A percentile compares a stretch with the other conserved stretches of the same genome.
phyloP scores from a whole-genome alignment of 768 basidiomycete species.

The Crepidotus variabilis region DNA sequence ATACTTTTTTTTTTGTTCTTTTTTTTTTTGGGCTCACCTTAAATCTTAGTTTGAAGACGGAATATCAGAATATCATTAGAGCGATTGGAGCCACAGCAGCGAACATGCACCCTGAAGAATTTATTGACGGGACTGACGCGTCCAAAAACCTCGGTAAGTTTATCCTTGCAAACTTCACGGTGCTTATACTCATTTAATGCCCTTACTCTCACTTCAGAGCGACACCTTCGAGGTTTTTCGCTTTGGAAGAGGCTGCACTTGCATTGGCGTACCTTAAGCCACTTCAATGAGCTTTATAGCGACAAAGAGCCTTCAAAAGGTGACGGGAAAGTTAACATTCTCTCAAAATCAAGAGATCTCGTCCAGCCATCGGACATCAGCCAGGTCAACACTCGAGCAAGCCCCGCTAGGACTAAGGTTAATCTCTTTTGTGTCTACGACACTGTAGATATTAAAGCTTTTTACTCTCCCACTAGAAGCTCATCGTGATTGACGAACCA shows the following conservation, averaged over 20 bases:
- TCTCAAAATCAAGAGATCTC: too few species aligned
- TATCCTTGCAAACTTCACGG: too few species aligned
- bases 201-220: background rate
- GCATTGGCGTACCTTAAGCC: slow-evolving; percentile 1
- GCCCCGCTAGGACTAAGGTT: too few species aligned
- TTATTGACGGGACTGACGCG: background rate
- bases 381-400: too few species aligned
- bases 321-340: too few species aligned
- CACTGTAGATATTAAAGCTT: too few species aligned
- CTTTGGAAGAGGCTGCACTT: background rate
- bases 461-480: too few species aligned
- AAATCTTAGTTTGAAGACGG: background rate
- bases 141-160: background rate
- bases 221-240: background rate
- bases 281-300: background rate
- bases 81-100: background rate
- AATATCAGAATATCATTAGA: background rate
- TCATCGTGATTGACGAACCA: too few species aligned
- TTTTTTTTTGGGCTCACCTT: background rate
- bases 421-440: too few species aligned
- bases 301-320: too few species aligned
- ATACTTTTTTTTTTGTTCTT: background rate
- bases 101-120: background rate
- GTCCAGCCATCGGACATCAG: too few species aligned
- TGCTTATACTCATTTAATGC: too few species aligned